Evolutionary conservation across 23 red algal species (phyloP).

Genomic region (Agarophyton chilense): DNA sequence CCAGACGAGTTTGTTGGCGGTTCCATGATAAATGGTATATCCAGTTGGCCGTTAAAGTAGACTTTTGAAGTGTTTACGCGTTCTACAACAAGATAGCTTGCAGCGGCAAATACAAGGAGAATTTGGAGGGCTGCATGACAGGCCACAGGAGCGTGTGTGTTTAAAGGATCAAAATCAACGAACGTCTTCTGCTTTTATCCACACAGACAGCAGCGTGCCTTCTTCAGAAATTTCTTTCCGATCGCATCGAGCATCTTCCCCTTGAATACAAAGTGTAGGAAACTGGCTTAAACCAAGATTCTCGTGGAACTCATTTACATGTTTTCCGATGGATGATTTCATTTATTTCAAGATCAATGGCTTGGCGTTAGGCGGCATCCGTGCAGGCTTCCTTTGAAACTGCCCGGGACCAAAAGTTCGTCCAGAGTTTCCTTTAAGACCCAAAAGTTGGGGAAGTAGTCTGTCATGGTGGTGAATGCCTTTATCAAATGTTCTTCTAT

Average conservation of each 20-base stretch:
- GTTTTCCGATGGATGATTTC: no score
- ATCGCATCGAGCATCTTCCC: neutral
- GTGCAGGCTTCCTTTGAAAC: no score
- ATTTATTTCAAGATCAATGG: neutral
- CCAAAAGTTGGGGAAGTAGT: neutral
- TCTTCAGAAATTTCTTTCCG: neutral
- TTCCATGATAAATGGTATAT: neutral
- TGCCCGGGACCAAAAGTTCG: no score
- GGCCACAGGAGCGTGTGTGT: conserved; percentile 15
- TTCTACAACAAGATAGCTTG: conserved; percentile 16
- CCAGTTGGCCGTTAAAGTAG: conserved; percentile 24
- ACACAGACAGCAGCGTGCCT: no score
- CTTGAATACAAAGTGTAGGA: no score
- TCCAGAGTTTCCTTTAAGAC: neutral
- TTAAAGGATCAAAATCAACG: no score
- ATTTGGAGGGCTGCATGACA: conserved; percentile 19
- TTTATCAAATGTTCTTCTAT: neutral
- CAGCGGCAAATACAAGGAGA: conserved; percentile 11
- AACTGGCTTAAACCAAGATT: no score
- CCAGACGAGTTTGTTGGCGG: no score
- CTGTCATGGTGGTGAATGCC: neutral
- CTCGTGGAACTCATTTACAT: no score
- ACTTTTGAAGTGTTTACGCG: neutral
- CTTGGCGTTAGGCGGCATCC: no score
- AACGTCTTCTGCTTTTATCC: no score